Percentiles rank a stretch among this genome's conserved stretches.
These are phyloP conservation scores for Starmera amethionina DNA, from an alignment of 805 yeast species.

Conservation along the genomic window DNA sequence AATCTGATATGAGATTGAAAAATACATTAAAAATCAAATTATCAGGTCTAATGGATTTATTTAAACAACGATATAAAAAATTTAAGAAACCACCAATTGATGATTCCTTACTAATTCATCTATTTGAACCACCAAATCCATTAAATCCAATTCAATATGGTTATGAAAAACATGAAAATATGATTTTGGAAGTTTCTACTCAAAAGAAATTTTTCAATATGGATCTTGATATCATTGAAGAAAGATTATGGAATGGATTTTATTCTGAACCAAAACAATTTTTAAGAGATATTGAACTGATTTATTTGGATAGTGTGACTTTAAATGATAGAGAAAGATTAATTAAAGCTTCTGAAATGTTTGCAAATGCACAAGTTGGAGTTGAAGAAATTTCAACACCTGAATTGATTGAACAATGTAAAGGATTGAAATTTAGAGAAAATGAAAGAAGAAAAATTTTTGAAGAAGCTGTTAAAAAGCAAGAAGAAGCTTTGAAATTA, in stretches of 20 bases:
- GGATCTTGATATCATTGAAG: slow-evolving; percentile 91
- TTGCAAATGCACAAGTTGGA: slow-evolving; percentile 92
- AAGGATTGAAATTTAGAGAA: slow-evolving; percentile 61
- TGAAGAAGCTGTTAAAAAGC: slow-evolving; percentile 18
- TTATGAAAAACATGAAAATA: slow-evolving; percentile 50
- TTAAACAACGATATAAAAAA: slow-evolving; percentile 78
- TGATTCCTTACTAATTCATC: slow-evolving; percentile 58
- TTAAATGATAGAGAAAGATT: slow-evolving; percentile 78
- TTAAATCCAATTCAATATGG: slow-evolving; percentile 25
- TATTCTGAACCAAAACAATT: slow-evolving; percentile 91
- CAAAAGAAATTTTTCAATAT: slow-evolving; percentile 72
- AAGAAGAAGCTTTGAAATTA: slow-evolving; percentile 6
- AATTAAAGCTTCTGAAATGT: slow-evolving; percentile 83
- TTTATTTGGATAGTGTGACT: slow-evolving; percentile 65
- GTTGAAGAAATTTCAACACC: slow-evolving; percentile 79
- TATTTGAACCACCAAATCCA: slow-evolving; percentile 53
- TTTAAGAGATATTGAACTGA: slow-evolving; percentile 74
- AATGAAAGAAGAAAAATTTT: slow-evolving; percentile 37
- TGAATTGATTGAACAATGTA: slow-evolving; percentile 68
- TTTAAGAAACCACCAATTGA: slow-evolving; percentile 89
- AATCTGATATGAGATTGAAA: slow-evolving; percentile 71
- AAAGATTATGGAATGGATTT: slow-evolving; percentile 92
- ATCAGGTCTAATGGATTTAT: slow-evolving; percentile 80
- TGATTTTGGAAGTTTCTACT: slow-evolving; percentile 72
- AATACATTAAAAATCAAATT: slow-evolving; percentile 78